Conservation (phyloP, 108 stramenopile genomes). For the Chaetoceros tenuissimus region DNA sequence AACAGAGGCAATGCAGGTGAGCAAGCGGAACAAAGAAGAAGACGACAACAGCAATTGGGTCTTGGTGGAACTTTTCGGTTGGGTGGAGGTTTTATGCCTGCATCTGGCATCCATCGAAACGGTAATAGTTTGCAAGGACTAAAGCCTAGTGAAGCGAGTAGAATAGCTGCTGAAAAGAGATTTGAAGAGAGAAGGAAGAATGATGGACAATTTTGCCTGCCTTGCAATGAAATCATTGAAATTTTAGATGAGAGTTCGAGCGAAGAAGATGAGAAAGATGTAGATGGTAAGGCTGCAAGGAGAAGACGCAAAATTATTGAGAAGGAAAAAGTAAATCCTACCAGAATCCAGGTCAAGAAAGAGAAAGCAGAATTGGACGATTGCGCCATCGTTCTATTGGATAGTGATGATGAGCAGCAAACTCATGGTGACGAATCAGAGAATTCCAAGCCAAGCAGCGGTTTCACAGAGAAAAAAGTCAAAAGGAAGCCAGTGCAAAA, state of each 20-base stretch:
- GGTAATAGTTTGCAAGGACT: slow-evolving; percentile 10
- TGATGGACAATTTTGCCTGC: slow-evolving; percentile 35
- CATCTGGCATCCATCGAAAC: background rate
- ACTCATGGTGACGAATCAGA: background rate
- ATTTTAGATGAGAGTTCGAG: slow-evolving; percentile 23
- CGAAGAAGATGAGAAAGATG: slow-evolving; percentile 12
- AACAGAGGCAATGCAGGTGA: slow-evolving; percentile 1
- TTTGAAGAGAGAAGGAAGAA: background rate
- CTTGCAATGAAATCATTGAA: slow-evolving; percentile 36
- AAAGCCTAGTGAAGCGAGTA: slow-evolving; percentile 25
- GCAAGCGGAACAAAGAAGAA: background rate
- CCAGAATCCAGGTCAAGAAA: background rate
- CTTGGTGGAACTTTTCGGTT: background rate
- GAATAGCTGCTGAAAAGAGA: slow-evolving; percentile 30
- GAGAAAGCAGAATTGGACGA: background rate
- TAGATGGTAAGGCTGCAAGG: background rate
- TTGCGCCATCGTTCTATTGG: background rate
- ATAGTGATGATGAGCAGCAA: background rate
- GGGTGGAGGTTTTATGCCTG: slow-evolving; percentile 4
- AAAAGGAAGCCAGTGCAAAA: no score
- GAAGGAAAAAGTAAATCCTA: background rate
- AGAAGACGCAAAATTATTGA: slow-evolving; percentile 4
- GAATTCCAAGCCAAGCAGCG: background rate
- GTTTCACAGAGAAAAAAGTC: no score
- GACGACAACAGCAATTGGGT: slow-evolving; percentile 10